Evolutionary conservation across 1,284 basidiomycete genomes (phyloP), one percentile per base, ranked within the genome.

Genomic region (Cutaneotrichosporon sp.): DNA sequence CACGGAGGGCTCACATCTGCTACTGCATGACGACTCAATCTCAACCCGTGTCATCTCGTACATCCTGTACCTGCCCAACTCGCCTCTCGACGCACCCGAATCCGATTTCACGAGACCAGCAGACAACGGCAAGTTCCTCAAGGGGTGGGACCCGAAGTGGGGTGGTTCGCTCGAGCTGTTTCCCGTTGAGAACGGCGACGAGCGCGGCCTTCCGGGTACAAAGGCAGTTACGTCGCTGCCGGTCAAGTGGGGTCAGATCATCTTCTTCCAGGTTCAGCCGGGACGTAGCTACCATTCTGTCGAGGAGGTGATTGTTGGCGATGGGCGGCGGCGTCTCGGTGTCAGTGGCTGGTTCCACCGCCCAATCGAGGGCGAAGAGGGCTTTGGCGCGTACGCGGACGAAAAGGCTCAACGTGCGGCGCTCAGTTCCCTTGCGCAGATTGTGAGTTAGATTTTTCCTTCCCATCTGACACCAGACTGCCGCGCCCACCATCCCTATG

Each of bases 21-120:
- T 99, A 72, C 91, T 95, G 77, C 94, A 97, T 83, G 95, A 97
- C 87, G 96, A 99, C 81, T 95, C 97, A 47, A 99, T 99, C 78
- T 94, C 94, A 61, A 88, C 93, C 4, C 90, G 96, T 42, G 87
- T 94, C 59, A 90, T 98, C 61, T 97, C 93, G 1, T 99, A 96
- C 82, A 97, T 99, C 79, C 89, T 98, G 59, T 99, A 99, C 82
- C 90, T 98, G 83, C 94, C 96, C 30, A 87, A 96, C 68, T 93
- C 91, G 2, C 83, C 87, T 70, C 83, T 89, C 61, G 73, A 78
- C 34, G 81, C 88, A 0, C 71, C 78, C 26, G 70, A 71, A 47
- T 65, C 73, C 21, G 67, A 72, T 16, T 62, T 58, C 38, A 65
- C 67, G 46, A 61, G 60, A 10, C 73, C 70, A 0, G 74, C 75